Evolutionary conservation across 2,329 filamentous ascomycete genomes (phyloP), one percentile per base, ranked within the genome.

Genomic region (Beauveria caledonica): DNA sequence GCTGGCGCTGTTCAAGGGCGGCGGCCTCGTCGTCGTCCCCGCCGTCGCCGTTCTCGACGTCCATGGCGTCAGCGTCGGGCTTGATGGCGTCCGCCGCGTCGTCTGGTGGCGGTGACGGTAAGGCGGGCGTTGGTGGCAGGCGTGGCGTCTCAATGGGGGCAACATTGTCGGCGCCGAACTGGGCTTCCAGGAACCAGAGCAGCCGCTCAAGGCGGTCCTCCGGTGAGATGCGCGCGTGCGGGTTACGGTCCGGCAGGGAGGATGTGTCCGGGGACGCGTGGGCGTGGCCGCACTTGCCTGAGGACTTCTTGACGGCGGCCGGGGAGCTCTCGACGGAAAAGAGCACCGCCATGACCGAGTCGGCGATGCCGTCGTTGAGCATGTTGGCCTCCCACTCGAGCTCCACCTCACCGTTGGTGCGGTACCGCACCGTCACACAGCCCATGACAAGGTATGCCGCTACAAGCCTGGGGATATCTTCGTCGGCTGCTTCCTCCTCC

Each of bases 301-400:
- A 67, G 40, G 66, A 70, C 44, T 91, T 89, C 75, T 94, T 95
- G 55, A 99, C 93, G 13, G 94, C 93, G 15, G 94, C 94, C 5
- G 93, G 94, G 58, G 90, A 96, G 73, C 88, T 95, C 75, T 99
- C 94, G 23, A 96, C 90, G 0, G 89, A 92, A 67, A 96, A 86
- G 11, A 99, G 81, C 3, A 97, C 91, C 1, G 92, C 92, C 80
- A 97, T 90, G 59, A 97, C 89, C 17, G 94, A 92, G 74, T 99
- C 94, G n/a, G 94, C 94, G 68, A 99, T 95, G 63, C 92, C 90
- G 70, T 99, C 94, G 72, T 97, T 99, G 69, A 97, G 87, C 77
- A 96, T 89, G 71, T 97, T 99, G 61, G 92, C 94, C 72, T 97
- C 93, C 94, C 94, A 99, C 74, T 96, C 92, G 3, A 97, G 79